A percentile compares a stretch with the other conserved stretches of the same genome.
phyloP scores from a whole-genome alignment of 495 filamentous ascomycete species.

The Hyaloscypha hepaticicola region DNA sequence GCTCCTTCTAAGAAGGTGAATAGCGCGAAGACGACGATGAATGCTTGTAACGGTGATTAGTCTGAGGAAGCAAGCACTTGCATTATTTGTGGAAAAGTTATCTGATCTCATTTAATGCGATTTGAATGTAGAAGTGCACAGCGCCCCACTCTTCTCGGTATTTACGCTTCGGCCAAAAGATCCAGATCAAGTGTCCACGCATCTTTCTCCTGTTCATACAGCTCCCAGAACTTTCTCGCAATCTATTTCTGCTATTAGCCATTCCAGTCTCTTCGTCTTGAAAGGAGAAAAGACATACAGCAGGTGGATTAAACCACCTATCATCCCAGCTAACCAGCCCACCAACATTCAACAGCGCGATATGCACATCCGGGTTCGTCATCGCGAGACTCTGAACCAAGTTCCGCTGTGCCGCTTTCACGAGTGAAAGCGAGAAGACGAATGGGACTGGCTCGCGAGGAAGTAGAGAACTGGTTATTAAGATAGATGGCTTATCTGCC shows the following conservation, averaged over 20 bases:
- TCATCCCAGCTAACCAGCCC: conserved; percentile 37
- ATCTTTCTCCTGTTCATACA: conserved; percentile 34
- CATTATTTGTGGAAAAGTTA: background rate
- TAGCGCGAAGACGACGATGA: conserved; percentile 17
- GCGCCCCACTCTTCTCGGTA: background rate
- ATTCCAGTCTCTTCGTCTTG: too few relatives aligned
- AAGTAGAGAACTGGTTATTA: conserved; percentile 40
- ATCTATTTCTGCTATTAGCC: conserved; percentile 27
- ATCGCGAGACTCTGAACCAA: conserved; percentile 36
- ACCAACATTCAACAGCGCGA: conserved; percentile 39
- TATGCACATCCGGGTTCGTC: conserved; percentile 38
- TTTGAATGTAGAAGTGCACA: background rate
- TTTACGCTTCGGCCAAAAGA: conserved; percentile 2
- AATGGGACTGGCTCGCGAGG: conserved; percentile 37
- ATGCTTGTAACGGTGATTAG: conserved; percentile 22
- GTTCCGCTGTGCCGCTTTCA: conserved; percentile 44
- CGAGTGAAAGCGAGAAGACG: conserved; percentile 41
- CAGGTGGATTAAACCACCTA: conserved; percentile 34
- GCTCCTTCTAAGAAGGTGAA: background rate
- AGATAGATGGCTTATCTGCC: conserved; percentile 34
- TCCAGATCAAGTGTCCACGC: conserved; percentile 11
- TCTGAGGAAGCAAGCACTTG: background rate
- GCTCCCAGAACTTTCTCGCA: conserved; percentile 39
- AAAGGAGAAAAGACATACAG: background rate
- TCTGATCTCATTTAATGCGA: background rate